Evolutionary conservation across 371 early-diverging fungal species (phyloP).

Genomic region (Amoeboaphelidium protococcarum): DNA sequence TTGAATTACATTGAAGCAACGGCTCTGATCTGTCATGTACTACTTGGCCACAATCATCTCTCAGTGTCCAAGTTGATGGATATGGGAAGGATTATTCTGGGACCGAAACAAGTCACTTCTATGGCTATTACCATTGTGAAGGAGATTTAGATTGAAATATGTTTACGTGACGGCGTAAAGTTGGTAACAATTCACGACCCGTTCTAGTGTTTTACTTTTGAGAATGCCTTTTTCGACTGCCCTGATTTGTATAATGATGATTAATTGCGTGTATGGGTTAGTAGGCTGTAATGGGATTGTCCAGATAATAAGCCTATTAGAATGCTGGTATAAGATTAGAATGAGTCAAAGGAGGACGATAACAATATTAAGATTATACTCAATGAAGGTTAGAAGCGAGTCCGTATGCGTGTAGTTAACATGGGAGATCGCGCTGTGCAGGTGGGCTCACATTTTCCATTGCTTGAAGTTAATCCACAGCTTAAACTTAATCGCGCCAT

Average conservation of each 20-base stretch:
- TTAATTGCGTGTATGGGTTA: constrained; percentile 41
- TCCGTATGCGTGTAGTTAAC: constrained; percentile 45
- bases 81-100: constrained; percentile 56
- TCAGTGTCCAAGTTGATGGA: constrained; percentile 70
- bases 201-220: too few relatives aligned
- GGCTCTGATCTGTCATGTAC: constrained; percentile 52
- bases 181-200: not conserved
- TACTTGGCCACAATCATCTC: constrained; percentile 38
- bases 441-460: constrained; percentile 79
- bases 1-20: constrained; percentile 60
- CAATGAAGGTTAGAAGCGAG: constrained; percentile 33
- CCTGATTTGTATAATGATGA: constrained; percentile 52
- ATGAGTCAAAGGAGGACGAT: constrained; percentile 26
- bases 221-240: constrained; percentile 60
- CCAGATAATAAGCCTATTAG: constrained; percentile 23
- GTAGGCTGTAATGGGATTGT: constrained; percentile 30
- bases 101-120: constrained; percentile 48
- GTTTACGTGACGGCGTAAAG: not conserved
- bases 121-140: constrained; percentile 32
- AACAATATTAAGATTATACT: constrained; percentile 31
- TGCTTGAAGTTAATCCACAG: constrained; percentile 55
- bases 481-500: constrained; percentile 49
- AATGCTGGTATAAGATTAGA: constrained; percentile 28
- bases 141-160: constrained; percentile 36
- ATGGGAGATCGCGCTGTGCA: constrained; percentile 73